Conservation (phyloP, 2,329 filamentous ascomycete species). For the Pyricularia pennisetigena region DNA sequence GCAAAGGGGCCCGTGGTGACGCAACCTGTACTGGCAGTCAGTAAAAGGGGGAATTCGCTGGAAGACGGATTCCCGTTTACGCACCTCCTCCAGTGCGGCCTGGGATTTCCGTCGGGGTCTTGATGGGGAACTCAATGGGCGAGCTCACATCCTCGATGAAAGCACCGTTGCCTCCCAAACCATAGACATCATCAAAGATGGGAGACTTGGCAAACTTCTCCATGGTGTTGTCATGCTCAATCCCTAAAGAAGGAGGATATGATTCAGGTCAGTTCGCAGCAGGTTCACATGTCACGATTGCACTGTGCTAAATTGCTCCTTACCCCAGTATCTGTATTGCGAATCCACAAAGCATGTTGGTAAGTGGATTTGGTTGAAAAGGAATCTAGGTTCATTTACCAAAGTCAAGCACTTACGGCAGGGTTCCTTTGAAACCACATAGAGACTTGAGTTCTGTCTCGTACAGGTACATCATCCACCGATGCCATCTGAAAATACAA, state of each 20-base stretch:
- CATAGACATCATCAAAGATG: neutral
- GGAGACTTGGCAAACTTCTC: neutral
- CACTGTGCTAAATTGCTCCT: neutral
- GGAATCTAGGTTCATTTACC: neutral
- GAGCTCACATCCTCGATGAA: neutral
- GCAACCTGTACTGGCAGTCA: neutral
- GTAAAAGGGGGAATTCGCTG: neutral
- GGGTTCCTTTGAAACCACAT: neutral
- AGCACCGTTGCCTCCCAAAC: constrained; percentile 4
- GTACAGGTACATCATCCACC: neutral
- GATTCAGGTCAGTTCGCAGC: neutral
- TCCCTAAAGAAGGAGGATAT: neutral
- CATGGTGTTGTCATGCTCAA: neutral
- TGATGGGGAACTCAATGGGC: neutral
- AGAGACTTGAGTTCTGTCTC: neutral
- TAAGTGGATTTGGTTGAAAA: neutral
- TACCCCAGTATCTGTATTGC: neutral
- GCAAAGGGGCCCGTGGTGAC: constrained; percentile 3
- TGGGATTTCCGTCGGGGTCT: neutral
- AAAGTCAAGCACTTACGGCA: neutral
- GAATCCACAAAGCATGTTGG: neutral
- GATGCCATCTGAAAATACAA: neutral
- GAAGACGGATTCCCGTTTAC: neutral
- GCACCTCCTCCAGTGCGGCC: neutral
- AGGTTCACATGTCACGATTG: neutral